Evolutionary conservation across 192 early-diverging fungal species (phyloP), one percentile per base, ranked within the genome.

Genomic region (Phycomyces nitens): DNA sequence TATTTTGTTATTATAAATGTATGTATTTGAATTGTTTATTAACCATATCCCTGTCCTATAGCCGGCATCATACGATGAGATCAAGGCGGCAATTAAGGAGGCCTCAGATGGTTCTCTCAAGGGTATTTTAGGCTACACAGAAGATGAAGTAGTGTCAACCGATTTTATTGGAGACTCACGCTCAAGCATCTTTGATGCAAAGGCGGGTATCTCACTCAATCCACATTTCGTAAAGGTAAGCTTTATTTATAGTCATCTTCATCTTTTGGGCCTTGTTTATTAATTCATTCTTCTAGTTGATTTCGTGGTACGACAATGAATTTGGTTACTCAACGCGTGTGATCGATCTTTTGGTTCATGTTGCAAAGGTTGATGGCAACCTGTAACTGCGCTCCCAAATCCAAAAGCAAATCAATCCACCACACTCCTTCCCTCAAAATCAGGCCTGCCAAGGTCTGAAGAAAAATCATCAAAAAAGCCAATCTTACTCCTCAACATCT

Each of bases 181-280:
- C 80, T 95, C 94, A 34, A 90, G 86, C 23, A 92, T 94, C 77
- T 95, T 96, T 71, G 96, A 98, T 74, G 87, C 93, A 66, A 88
- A 92, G 70, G 96, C 95, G 69, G 95, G 95, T 64, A 97, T 98
- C 69, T 84, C 89, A 34, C 81, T 98, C 58, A 94, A 90, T 77
- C 83, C 93, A 71, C 88, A 82, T 66, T 97, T 96, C 81, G 91
- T 96, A 84, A 98, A 98, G 89, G 70, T 98, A 24, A 80, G n/a
- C n/a, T n/a, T n/a, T 97, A 53, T 85, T 14, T 42, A 42, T 42
- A 42, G 41, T 15, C 16, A 43, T 15, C 6, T 27, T 23, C 10
- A 43, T 16, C 11, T 23, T 8, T 38, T 22, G 50, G 24, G 24
- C 15, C 18, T 3, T 27, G 23, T 27, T 52, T 8, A 62, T 23